A percentile compares a stretch with the other conserved stretches of the same genome.
These are phyloP conservation scores for Nigrospora sphaerica DNA, from an alignment of 2,329 filamentous ascomycete genomes.

Conservation along the genomic window DNA sequence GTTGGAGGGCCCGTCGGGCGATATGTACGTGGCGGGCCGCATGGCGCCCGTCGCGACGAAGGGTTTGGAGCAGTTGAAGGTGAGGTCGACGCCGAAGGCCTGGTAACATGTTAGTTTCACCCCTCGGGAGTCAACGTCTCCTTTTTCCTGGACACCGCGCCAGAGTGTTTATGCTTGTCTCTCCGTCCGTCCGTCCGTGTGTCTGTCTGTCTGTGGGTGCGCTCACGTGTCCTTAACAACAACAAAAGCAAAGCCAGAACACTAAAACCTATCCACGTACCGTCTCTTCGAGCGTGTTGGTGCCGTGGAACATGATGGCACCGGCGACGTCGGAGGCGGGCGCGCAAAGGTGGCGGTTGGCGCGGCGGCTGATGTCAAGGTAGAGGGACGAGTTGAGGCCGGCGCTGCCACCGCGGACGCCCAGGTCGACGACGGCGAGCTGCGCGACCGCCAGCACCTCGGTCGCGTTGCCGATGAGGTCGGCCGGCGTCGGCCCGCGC, in stretches of 20 bases:
- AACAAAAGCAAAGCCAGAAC: no score
- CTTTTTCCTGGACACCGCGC: no score
- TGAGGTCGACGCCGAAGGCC: conserved; percentile 55
- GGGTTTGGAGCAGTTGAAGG: conserved; percentile 49
- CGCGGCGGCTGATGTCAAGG: no score
- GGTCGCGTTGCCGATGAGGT: conserved; percentile 21
- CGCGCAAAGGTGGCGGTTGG: conserved; percentile 4
- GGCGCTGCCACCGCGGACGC: conserved; percentile 17
- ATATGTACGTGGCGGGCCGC: conserved; percentile 55
- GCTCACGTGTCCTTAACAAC: no score
- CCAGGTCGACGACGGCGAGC: conserved; percentile 19
- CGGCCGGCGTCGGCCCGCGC: conserved; percentile 12
- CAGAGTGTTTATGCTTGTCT: no score
- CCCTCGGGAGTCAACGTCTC: no score
- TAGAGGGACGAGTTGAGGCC: conserved; percentile 16
- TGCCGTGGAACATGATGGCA: conserved; percentile 57
- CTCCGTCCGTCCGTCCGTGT: no score
- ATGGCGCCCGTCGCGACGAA: conserved; percentile 56
- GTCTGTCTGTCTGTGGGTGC: no score
- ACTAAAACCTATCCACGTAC: no score
- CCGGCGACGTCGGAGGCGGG: conserved; percentile 16
- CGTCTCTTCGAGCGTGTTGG: conserved; percentile 57
- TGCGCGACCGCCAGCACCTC: conserved; percentile 24
- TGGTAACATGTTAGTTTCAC: no score
- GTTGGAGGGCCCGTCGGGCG: conserved; percentile 57